Evolutionary conservation across 805 yeast genomes (phyloP).

Genomic region (Kazachstania psychrophila): DNA sequence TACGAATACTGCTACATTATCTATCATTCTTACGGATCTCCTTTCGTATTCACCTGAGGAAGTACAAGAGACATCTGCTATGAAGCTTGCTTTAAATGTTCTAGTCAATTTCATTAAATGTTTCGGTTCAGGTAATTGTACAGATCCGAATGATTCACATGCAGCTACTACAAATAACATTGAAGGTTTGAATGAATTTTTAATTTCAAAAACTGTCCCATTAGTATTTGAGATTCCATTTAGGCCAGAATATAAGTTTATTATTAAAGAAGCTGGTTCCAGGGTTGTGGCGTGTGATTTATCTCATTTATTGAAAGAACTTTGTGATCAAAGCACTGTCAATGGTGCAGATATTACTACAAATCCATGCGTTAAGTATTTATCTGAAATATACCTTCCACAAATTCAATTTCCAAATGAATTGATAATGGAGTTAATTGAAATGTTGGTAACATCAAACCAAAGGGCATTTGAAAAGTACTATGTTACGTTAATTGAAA

Average conservation of each 20-base stretch:
- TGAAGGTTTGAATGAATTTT: slow-evolving; percentile 62
- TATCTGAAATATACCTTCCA: slow-evolving; percentile 42
- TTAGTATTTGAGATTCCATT: slow-evolving; percentile 75
- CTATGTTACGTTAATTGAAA: slow-evolving; percentile 39
- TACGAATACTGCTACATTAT: slow-evolving; percentile 52
- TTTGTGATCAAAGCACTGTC: slow-evolving; percentile 34
- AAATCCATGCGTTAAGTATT: slow-evolving; percentile 35
- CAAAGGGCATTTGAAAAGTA: slow-evolving; percentile 63
- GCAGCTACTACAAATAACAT: slow-evolving; percentile 38
- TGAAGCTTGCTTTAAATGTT: slow-evolving; percentile 62
- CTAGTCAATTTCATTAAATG: slow-evolving; percentile 52
- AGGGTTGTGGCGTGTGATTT: slow-evolving; percentile 68
- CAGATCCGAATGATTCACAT: slow-evolving; percentile 48
- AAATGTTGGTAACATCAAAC: slow-evolving; percentile 45
- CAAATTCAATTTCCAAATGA: slow-evolving; percentile 50
- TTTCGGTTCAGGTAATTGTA: slow-evolving; percentile 61
- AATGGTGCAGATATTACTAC: slow-evolving; percentile 13
- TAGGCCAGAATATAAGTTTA: slow-evolving; percentile 48
- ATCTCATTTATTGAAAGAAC: slow-evolving; percentile 55
- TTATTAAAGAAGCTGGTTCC: slow-evolving; percentile 70
- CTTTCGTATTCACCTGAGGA: slow-evolving; percentile 54
- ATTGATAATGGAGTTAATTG: slow-evolving; percentile 52
- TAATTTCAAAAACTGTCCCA: slow-evolving; percentile 59
- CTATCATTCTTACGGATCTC: slow-evolving; percentile 51
- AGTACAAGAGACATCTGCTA: slow-evolving; percentile 50